Conservation (phyloP, 2,329 filamentous ascomycete species). For the Cryphonectria parasitica region DNA sequence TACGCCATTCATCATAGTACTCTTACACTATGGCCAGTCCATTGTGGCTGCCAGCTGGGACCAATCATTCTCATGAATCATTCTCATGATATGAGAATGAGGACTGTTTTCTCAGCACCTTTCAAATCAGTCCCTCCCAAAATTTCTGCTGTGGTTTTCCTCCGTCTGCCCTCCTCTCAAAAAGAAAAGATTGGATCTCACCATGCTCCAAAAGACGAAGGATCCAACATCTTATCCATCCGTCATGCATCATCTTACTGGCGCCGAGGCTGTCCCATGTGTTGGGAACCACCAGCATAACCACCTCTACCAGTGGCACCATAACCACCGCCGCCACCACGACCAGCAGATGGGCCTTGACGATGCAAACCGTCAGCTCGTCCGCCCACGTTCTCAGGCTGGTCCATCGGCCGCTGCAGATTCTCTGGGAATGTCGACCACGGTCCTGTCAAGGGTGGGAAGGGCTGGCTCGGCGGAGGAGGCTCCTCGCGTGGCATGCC, state of each 20-base stretch:
- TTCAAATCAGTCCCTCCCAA: not conserved
- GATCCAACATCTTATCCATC: too few relatives aligned
- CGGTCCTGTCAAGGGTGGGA: conserved; percentile 1
- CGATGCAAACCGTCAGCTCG: too few relatives aligned
- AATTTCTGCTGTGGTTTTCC: not conserved
- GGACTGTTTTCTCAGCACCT: not conserved
- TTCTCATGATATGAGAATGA: not conserved
- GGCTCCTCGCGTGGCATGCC: not conserved
- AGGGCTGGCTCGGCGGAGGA: not conserved
- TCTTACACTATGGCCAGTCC: not conserved
- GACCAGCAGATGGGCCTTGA: not conserved
- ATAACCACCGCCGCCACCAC: not conserved
- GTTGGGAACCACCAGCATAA: not conserved
- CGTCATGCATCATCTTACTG: not conserved
- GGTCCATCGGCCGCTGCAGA: not conserved
- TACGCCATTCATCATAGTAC: not conserved
- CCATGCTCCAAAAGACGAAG: too few relatives aligned
- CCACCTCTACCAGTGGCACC: not conserved
- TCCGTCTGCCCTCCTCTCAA: too few relatives aligned
- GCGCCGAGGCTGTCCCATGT: not conserved
- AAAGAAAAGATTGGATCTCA: too few relatives aligned
- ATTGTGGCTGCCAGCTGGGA: not conserved
- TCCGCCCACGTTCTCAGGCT: not conserved
- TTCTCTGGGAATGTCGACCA: not conserved
- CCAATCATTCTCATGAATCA: not conserved